Evolutionary conservation across 768 basidiomycete genomes (phyloP), one percentile per base, ranked within the genome.

Genomic region (Tylopilus sp.): DNA sequence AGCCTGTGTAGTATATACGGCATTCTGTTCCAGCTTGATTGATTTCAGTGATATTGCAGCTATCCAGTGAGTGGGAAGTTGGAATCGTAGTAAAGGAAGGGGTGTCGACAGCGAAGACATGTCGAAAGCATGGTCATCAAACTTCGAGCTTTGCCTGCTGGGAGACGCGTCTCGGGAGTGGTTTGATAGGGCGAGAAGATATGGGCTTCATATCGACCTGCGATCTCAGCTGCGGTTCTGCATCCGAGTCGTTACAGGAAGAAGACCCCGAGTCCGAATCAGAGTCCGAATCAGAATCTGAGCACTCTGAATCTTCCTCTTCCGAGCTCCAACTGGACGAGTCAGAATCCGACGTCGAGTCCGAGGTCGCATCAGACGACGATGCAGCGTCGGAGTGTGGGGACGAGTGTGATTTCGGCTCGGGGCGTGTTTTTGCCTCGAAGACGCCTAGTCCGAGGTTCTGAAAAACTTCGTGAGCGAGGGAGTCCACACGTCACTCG

Each of bases 381-480:
- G 57, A 48, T 11, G 56, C 54, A 3, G 22, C 29, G 2, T 57
- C 58, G 26, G 57, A 58, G 17, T 53, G 59, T 14, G 53, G 68
- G 21, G 48, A n/a, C 17, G 58, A 38, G 48, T 29, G 47, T 10
- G 37, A 26, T n/a, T 54, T 46, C 12, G 54, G 22, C 28, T 22
- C 65, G 59, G 46, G 69, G 67, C 37, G 54, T 31, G 5, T 57
- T 61, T 53, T 66, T 1, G 59, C 72, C 62, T 83, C 81, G 58
- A 84, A 84, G 11, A 86, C 72, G 19, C 85, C 85, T 0, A 86
- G 72, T 17, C 85, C 85, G 28, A 86, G 77, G 63, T 85, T 82
- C 85, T 86, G 66, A 36, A 19, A 6, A 29, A 43, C 0, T n/a
- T 17, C 4, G 28, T 46, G 30, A 55, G 37, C 26, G 34, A 37